Evolutionary conservation across 2,329 filamentous ascomycete genomes (phyloP).

Genomic region (Lomentospora prolificans): DNA sequence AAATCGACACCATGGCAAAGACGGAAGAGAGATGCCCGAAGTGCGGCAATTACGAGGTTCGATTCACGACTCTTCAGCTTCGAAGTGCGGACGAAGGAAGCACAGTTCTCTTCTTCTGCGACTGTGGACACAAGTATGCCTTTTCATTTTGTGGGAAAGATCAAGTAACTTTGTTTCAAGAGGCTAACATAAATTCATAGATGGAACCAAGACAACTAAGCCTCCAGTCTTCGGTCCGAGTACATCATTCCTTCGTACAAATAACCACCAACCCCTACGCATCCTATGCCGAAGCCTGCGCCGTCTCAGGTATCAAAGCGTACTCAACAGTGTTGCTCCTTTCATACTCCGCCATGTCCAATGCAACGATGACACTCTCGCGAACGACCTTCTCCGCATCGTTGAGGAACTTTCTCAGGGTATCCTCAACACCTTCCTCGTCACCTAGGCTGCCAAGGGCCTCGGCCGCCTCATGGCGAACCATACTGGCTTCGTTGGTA

Average conservation of each 20-base stretch:
- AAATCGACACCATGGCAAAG: constrained; percentile 62
- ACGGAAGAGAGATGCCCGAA: constrained; percentile 65
- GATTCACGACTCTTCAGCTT: constrained; percentile 75
- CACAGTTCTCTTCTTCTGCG: constrained; percentile 82
- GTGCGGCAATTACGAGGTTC: constrained; percentile 74
- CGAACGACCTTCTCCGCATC: constrained; percentile 90
- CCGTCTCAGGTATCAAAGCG: constrained; percentile 68
- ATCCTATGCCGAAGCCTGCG: constrained; percentile 5
- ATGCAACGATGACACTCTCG: constrained; percentile 86
- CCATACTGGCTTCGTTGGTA: constrained; percentile 82
- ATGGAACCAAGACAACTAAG: constrained; percentile 52
- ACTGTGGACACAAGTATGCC: constrained; percentile 73
- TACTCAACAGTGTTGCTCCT: constrained; percentile 83
- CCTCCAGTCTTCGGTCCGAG: constrained; percentile 2
- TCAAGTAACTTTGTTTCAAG: constrained; percentile 7
- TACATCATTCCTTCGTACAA: constrained; percentile 22
- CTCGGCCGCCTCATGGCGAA: constrained; percentile 93
- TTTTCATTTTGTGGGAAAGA: neutral
- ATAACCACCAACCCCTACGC: constrained; percentile 18
- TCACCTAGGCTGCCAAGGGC: constrained; percentile 89
- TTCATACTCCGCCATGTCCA: constrained; percentile 98
- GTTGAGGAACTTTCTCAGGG: constrained; percentile 70
- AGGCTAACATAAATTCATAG: constrained; percentile 21
- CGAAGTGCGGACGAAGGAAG: constrained; percentile 91
- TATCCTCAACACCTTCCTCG: constrained; percentile 85